Conservation (phyloP, 805 yeast genomes). For the Hanseniaspora lindneri region DNA sequence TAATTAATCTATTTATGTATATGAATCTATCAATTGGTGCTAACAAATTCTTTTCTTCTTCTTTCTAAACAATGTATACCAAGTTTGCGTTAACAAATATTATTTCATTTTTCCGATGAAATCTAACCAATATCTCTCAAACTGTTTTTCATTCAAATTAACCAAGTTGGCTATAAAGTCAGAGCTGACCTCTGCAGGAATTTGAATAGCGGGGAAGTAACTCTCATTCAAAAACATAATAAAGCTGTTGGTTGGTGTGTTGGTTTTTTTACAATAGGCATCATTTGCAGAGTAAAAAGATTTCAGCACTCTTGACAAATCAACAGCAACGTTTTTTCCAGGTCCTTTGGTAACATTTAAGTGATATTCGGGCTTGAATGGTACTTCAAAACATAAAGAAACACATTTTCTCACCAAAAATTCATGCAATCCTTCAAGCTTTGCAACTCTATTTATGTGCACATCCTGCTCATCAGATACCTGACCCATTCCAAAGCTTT, state of each 20-base stretch:
- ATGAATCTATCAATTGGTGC: too few species aligned
- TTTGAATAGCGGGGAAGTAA: constrained; percentile 41
- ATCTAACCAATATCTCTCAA: constrained; percentile 55
- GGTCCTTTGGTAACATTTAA: constrained; percentile 71
- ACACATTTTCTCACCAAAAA: constrained; percentile 57
- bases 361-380: constrained; percentile 51
- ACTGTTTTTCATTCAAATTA: constrained; percentile 45
- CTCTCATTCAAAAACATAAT: constrained; percentile 41
- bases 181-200: constrained; percentile 46
- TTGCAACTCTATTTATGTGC: constrained; percentile 33
- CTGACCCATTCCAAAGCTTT: constrained; percentile 55
- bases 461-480: constrained; percentile 52
- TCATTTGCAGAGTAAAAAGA: constrained; percentile 38
- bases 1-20: too few species aligned
- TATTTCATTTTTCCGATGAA: constrained; percentile 30
- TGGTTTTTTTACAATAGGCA: constrained; percentile 17
- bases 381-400: constrained; percentile 60
- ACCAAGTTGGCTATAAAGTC: constrained; percentile 54
- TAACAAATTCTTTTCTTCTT: too few species aligned
- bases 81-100: too few species aligned
- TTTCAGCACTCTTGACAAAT: constrained; percentile 57
- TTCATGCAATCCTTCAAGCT: constrained; percentile 59
- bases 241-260: constrained; percentile 17
- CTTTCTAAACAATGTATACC: too few species aligned
- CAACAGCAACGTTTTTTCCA: constrained; percentile 59